These are phyloP conservation scores for Guillardia theta DNA, from an alignment of 78 protist species.

Conservation along the genomic window DNA sequence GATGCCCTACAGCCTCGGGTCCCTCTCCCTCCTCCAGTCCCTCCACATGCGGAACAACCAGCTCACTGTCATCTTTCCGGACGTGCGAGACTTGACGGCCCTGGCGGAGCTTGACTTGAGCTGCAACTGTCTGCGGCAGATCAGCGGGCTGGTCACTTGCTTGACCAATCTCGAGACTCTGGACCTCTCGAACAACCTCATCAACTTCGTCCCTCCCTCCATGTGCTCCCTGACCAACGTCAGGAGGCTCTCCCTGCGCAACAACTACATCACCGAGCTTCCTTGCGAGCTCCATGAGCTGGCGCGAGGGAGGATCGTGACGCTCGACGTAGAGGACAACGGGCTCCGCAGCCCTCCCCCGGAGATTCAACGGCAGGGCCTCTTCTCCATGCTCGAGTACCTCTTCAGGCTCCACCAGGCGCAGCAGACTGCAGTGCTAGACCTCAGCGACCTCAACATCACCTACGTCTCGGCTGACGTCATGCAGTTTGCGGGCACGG, in stretches of 20 bases:
- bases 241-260: not conserved
- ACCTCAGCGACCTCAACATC: not conserved
- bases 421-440: not conserved
- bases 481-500: not conserved
- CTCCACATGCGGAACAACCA: not conserved
- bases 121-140: not conserved
- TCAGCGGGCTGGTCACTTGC: not conserved
- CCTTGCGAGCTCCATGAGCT: not conserved
- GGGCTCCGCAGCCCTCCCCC: not conserved
- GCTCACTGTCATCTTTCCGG: not conserved
- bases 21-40: not conserved
- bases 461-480: not conserved
- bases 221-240: not conserved
- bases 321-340: not conserved
- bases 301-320: not conserved
- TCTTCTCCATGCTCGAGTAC: not conserved
- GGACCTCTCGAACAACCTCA: not conserved
- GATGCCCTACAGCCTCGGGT: constrained; percentile 2
- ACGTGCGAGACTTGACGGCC: not conserved
- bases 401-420: not conserved
- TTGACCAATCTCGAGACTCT: not conserved
- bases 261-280: constrained; percentile 1
- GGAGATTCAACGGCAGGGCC: not conserved
- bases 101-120: not conserved
- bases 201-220: not conserved